phyloP scores from a whole-genome alignment of 805 yeast genomes.

The Wickerhamomyces bovis region DNA sequence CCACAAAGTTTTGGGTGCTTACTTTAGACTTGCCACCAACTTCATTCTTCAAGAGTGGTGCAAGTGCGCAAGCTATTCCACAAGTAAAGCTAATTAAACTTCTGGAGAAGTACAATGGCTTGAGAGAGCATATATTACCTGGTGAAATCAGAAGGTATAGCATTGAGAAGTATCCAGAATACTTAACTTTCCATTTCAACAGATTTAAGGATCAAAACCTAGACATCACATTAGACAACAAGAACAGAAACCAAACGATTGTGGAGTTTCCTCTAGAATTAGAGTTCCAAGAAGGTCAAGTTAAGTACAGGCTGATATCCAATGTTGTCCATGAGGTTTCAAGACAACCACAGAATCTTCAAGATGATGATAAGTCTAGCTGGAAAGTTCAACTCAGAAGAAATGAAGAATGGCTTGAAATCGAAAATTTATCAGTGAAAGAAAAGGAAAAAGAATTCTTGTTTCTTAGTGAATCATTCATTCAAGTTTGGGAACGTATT shows the following conservation, averaged over 20 bases:
- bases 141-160: constrained; percentile 33
- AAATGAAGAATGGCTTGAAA: constrained; percentile 48
- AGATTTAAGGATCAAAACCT: constrained; percentile 38
- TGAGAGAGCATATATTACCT: constrained; percentile 27
- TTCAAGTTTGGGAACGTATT: constrained; percentile 59
- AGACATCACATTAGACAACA: constrained; percentile 28
- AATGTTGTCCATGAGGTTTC: constrained; percentile 38
- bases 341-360: constrained; percentile 14
- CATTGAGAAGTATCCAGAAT: constrained; percentile 43
- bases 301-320: constrained; percentile 38
- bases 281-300: constrained; percentile 23
- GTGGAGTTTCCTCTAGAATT: constrained; percentile 46
- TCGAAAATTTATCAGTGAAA: constrained; percentile 45
- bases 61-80: constrained; percentile 40
- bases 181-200: constrained; percentile 50
- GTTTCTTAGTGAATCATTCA: constrained; percentile 53
- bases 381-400: constrained; percentile 49
- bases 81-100: constrained; percentile 42
- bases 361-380: constrained; percentile 26
- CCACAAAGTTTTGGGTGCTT: constrained; percentile 44
- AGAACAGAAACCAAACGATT: constrained; percentile 51
- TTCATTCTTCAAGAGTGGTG: constrained; percentile 49
- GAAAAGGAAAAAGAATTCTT: constrained; percentile 50
- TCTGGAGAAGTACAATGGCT: constrained; percentile 36
- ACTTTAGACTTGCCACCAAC: constrained; percentile 54